Base-by-base conservation (phyloP, 768 basidiomycete genomes). In the Gyrodon lividus region DNA sequence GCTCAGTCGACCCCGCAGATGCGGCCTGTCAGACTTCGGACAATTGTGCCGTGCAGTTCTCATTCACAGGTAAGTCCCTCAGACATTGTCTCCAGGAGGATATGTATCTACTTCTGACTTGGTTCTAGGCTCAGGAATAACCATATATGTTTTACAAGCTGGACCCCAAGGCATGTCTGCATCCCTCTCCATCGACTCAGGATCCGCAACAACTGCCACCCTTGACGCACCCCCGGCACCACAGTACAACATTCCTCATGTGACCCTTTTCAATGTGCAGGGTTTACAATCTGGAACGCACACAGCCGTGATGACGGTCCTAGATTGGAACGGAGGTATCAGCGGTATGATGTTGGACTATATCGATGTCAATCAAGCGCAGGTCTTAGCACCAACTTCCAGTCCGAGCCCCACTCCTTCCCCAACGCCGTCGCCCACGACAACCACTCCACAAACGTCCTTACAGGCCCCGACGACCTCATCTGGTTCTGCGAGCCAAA, bases 271-370 rank as follows among this genome's bases (percentile, higher is more conserved):
- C 45, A 13, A 43, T 28, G 49, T 58, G 20, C 64, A 65, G 44
- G 55, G 55, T 13, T 34, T 66, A 33, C 45, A 40, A 10, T 66
- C 58, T 14, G 65, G 62, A 31, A 57, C 53, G 9, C 65, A 67
- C 34, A 23, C 58, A 2, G 62, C 55, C 9, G 38, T 50, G 19
- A 60, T 66, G 65, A 64, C 52, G 22, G 65, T 67, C 16, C 40
- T 51, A 2, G 50, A 62, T 43, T 67, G 65, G 65, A 48, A 59
- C 24, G 62, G 62, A 7, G 38, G 50, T 16, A 55, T 54, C 39
- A 67, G 65, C 30, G 65, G 59, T 4, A 66, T 65, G 62, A 67
- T 65, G 63, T 30, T 67, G 35, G 65, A 65, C 40, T 67, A 67
- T 46, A 54, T 64, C 26, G 10, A 59, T 24, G 48, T 66, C 8